Base-by-base conservation (phyloP, 805 yeast genomes). In the Wickerhamomyces tratensis region DNA sequence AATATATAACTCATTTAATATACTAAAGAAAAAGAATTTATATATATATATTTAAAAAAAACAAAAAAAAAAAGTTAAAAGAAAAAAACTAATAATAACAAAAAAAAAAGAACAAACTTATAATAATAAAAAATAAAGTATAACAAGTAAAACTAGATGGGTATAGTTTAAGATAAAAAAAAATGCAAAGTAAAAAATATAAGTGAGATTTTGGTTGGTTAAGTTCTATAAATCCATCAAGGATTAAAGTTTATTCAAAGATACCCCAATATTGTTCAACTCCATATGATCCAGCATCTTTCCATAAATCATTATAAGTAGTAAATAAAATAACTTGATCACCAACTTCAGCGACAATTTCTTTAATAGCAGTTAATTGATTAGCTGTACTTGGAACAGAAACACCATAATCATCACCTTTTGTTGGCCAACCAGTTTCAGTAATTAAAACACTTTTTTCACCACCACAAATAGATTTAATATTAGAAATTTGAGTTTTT, bases 401-500 rank as follows among this genome's bases (percentile, higher is more conserved):
- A 39, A 49, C 46, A 44, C 79, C 80, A 51, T 67, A 72, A 44
- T 71, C 52, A 48, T 65, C 58, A 54, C 86, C 86, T 51, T 67
- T 53, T 13, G 82, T 71, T 52, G 86, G 86, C 86, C 86, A 79
- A 36, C 86, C 86, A 40, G 82, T 72, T 63, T 79, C 86, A 43
- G 78, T 68, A 48, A 79, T 68, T 47, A 78, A 59, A 12, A 59
- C 62, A 15, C 56, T 49, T 58, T 78, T 77, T 31, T 52, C 47
- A 46, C 64, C 63, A 43, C 76, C 75, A 56, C 84, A 79, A 20
- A 57, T 60, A 36, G 58, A 47, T 50, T 68, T 61, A 44, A 79
- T 63, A 48, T 61, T 54, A 5, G 63, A 48, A 38, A 78, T 72
- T 52, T 77, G 81, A 20, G 52, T 49, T 48, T 63, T 50, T 45